A percentile compares a stretch with the other conserved stretches of the same genome.
Conservation (phyloP, 2,329 filamentous ascomycete genomes). For the Phaeosphaeria sp. region DNA sequence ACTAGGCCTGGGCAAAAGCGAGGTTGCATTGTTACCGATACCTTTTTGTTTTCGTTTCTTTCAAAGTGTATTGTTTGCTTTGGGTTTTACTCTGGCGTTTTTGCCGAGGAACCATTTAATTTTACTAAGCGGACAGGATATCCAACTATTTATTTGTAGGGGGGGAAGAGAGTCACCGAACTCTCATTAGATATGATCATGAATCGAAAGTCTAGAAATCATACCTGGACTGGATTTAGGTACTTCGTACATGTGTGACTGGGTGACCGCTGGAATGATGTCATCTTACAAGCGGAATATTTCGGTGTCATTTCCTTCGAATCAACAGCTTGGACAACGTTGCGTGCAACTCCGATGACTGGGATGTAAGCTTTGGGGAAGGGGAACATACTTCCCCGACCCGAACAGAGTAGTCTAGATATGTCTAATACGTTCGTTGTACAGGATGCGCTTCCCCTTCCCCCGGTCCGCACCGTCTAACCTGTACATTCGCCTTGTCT, state of each 20-base stretch:
- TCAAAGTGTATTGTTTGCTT: background rate
- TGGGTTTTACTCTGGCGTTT: background rate
- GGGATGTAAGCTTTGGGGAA: background rate
- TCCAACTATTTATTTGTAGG: background rate
- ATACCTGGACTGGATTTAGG: too few species aligned
- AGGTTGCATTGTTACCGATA: background rate
- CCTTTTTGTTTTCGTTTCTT: background rate
- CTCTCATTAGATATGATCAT: background rate
- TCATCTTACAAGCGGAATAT: background rate
- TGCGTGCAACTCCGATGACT: background rate
- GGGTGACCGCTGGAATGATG: background rate
- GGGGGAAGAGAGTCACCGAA: background rate
- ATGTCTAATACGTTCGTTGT: too few species aligned
- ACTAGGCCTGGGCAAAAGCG: slow-evolving; percentile 10
- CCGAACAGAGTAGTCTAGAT: too few species aligned
- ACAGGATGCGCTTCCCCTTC: background rate
- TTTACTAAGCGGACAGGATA: background rate
- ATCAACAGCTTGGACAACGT: background rate
- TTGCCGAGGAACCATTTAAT: background rate
- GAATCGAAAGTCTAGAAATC: background rate
- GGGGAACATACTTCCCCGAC: too few species aligned
- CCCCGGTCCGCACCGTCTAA: too few species aligned
- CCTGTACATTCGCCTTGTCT: too few species aligned
- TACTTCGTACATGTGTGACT: background rate
- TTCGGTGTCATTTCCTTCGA: background rate